Base-by-base conservation (phyloP, 768 basidiomycete species). In the Collybia mongolica region DNA sequence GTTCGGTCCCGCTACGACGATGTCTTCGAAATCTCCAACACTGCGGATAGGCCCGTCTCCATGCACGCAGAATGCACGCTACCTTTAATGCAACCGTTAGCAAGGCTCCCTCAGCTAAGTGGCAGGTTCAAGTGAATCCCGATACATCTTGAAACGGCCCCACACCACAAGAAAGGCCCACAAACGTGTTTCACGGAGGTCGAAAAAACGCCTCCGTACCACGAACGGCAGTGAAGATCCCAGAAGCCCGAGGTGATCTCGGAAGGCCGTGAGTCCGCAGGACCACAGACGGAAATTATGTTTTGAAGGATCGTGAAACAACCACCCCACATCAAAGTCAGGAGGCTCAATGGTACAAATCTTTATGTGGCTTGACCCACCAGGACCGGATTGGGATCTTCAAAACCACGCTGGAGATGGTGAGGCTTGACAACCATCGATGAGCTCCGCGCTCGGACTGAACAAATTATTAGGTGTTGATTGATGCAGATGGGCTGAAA, bases 31-130 rank as follows among this genome's bases (percentile, higher is more conserved):
- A 18, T 20, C 40, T 59, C 67, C 23, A 57, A 50, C 35, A 67
- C 64, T 46, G 69, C 68, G 44, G 71, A 72, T 44, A 77, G 72
- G 69, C 63, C 67, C 17, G 51, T 70, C 14, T 71, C 66, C 2
- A 70, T 82, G 79, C 79, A 83, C 55, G 80, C 81, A 2, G 79
- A 65, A 82, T 82, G 82, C 75, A 82, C 54, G 75, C 74, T 23
- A 82, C 82, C 50, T 78, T 75, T 64, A 80, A 65, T 54, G 58
- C 75, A 48, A 78, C 75, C 45, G 66, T 74, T 60, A 68, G 75
- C 67, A 70, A 68, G 72, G 72, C 74, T 39, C 77, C 78, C 43
- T 72, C 53, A 76, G 32, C 73, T 68, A 77, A 76, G 71, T 73
- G 70, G 66, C 80, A 79, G 66, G 71, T 78, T 77, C 70, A 76